Percentiles rank a stretch among this genome's conserved stretches.
Evolutionary conservation across 2,329 filamentous ascomycete genomes (phyloP).

Genomic region (Epichloe hybrida): DNA sequence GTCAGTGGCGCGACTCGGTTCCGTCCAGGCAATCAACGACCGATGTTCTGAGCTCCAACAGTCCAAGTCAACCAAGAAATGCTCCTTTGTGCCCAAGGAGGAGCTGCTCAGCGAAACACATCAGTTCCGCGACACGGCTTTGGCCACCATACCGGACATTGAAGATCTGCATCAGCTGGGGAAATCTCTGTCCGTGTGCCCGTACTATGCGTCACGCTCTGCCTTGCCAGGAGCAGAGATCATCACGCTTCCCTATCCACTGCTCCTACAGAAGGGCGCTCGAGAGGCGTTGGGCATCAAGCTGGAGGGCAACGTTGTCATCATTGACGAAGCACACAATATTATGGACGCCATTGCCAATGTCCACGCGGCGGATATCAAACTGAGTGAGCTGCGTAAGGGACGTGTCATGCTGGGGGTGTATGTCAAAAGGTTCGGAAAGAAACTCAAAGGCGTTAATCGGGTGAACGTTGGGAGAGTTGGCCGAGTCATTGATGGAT

Average conservation of each 20-base stretch:
- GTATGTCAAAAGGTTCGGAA: constrained; percentile 81
- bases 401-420: constrained; percentile 63
- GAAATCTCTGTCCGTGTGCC: constrained; percentile 68
- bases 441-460: constrained; percentile 79
- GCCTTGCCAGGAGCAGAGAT: constrained; percentile 79
- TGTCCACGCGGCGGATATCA: constrained; percentile 70
- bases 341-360: constrained; percentile 87
- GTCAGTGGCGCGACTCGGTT: constrained; percentile 56
- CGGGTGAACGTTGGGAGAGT: constrained; percentile 82
- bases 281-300: constrained; percentile 79
- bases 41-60: constrained; percentile 84
- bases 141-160: constrained; percentile 82
- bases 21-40: constrained; percentile 79
- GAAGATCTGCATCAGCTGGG: constrained; percentile 77
- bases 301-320: constrained; percentile 76
- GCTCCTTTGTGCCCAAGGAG: constrained; percentile 62
- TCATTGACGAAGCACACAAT: constrained; percentile 96
- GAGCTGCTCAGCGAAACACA: constrained; percentile 59
- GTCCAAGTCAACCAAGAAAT: constrained; percentile 44
- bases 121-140: constrained; percentile 70
- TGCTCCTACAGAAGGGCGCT: constrained; percentile 76
- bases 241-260: constrained; percentile 80
- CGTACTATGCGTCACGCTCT: constrained; percentile 87
- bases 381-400: constrained; percentile 56
- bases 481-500: constrained; percentile 67